phyloP scores from a whole-genome alignment of 1,284 basidiomycete species.

The Chiua sp. region DNA sequence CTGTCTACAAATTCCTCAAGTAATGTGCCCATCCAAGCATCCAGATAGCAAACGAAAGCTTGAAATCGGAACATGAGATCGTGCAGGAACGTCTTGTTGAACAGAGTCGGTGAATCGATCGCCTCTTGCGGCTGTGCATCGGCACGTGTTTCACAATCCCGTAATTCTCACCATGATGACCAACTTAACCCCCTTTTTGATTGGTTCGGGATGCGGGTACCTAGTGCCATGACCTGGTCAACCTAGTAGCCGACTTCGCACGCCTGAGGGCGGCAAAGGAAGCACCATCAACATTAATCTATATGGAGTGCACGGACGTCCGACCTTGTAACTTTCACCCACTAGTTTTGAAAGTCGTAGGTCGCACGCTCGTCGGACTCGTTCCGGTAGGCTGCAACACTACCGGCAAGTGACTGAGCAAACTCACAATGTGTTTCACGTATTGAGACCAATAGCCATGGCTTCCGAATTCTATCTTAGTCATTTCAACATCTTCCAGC shows the following conservation, averaged over 20 bases:
- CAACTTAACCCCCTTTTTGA: slow-evolving; percentile 80
- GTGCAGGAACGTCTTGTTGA: slow-evolving; percentile 96
- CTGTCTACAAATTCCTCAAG: slow-evolving; percentile 43
- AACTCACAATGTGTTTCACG: slow-evolving; percentile 34
- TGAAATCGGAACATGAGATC: slow-evolving; percentile 96
- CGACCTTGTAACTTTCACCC: slow-evolving; percentile 98
- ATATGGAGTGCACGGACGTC: slow-evolving; percentile 17
- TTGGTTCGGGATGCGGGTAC: slow-evolving; percentile 83
- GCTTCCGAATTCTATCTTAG: slow-evolving; percentile 63
- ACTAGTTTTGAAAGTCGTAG: slow-evolving; percentile 89
- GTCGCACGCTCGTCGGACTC: slow-evolving; percentile 82
- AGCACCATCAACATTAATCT: not conserved
- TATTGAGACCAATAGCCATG: slow-evolving; percentile 64
- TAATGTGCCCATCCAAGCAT: slow-evolving; percentile 85
- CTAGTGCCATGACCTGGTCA: slow-evolving; percentile 89
- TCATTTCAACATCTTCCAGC: slow-evolving; percentile 31
- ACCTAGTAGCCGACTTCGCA: slow-evolving; percentile 86
- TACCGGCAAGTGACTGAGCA: slow-evolving; percentile 27
- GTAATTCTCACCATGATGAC: slow-evolving; percentile 71
- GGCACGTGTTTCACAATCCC: slow-evolving; percentile 1
- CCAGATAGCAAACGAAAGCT: slow-evolving; percentile 95
- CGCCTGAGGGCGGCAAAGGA: slow-evolving; percentile 55
- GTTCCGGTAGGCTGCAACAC: no score
- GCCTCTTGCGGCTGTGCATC: slow-evolving; percentile 82
- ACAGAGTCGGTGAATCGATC: slow-evolving; percentile 91